A percentile compares a stretch with the other conserved stretches of the same genome.
Evolutionary conservation across 2,329 filamentous ascomycete species (phyloP).

Genomic region (Ascochyta pisi): DNA sequence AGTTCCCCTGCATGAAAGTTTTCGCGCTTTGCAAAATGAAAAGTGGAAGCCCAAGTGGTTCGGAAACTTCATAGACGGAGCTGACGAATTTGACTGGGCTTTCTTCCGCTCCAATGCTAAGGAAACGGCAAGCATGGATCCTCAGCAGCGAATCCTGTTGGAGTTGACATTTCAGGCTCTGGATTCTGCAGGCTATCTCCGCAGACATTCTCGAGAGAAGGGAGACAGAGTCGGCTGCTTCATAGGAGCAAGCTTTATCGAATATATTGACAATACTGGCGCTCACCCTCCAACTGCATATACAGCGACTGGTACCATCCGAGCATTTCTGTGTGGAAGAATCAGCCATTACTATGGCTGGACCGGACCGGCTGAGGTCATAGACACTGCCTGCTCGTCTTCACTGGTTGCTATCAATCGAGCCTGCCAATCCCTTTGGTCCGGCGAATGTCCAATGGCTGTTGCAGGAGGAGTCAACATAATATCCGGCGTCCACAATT

Average conservation of each 20-base stretch:
- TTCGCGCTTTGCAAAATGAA: neutral
- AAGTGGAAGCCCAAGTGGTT: slow-evolving; percentile 10
- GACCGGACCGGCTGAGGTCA: slow-evolving; percentile 27
- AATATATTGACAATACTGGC: slow-evolving; percentile 44
- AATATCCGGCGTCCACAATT: slow-evolving; percentile 37
- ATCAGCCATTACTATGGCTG: slow-evolving; percentile 36
- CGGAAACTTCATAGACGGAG: slow-evolving; percentile 32
- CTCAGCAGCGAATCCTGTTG: slow-evolving; percentile 32
- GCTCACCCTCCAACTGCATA: slow-evolving; percentile 36
- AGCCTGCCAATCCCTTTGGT: slow-evolving; percentile 35
- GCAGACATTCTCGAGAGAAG: slow-evolving; percentile 4
- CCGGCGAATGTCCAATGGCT: slow-evolving; percentile 35
- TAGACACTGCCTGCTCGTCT: slow-evolving; percentile 48
- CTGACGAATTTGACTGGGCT: slow-evolving; percentile 39
- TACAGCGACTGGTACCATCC: slow-evolving; percentile 26
- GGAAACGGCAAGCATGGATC: slow-evolving; percentile 31
- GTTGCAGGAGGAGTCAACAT: slow-evolving; percentile 49
- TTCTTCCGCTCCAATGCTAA: slow-evolving; percentile 30
- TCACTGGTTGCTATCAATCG: slow-evolving; percentile 29
- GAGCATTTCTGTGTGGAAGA: slow-evolving; percentile 26
- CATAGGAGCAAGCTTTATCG: slow-evolving; percentile 33
- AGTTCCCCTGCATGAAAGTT: neutral
- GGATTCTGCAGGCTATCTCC: slow-evolving; percentile 39
- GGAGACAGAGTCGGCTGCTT: slow-evolving; percentile 38
- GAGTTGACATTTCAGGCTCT: slow-evolving; percentile 45